phyloP scores from a whole-genome alignment of 805 yeast species.

The Ogataea pini region DNA sequence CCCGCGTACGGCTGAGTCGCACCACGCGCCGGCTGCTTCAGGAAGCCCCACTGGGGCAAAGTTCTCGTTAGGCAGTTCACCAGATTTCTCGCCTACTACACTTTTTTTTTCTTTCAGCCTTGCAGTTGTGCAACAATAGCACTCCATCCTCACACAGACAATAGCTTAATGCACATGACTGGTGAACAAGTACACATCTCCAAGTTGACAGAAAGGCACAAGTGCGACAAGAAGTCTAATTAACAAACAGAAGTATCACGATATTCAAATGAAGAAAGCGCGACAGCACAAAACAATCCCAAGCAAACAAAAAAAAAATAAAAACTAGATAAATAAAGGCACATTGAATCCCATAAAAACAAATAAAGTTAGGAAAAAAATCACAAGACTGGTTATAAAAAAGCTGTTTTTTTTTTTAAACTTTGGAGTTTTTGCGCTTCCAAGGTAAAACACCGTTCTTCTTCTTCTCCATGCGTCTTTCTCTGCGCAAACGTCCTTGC shows the following conservation, averaged over 20 bases:
- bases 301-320: background rate
- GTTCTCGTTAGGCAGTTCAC: no score
- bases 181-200: background rate
- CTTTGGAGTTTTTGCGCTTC: constrained; percentile 17
- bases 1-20: no score
- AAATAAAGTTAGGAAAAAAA: background rate
- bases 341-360: background rate
- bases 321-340: background rate
- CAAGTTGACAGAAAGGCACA: background rate
- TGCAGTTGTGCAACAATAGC: no score
- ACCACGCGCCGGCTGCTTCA: no score
- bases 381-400: no score
- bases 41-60: no score
- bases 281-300: background rate
- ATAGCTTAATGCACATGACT: no score
- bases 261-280: background rate
- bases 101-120: no score
- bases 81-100: no score
- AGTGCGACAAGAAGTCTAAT: background rate
- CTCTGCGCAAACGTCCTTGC: constrained; percentile 75
- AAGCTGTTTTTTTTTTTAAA: background rate
- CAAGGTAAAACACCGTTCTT: constrained; percentile 24
- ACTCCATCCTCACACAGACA: no score
- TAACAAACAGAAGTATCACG: background rate
- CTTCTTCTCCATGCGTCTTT: constrained; percentile 53